Evolutionary conservation across 306 rosid species (phyloP).

Genomic region (Prunus mongolica): DNA sequence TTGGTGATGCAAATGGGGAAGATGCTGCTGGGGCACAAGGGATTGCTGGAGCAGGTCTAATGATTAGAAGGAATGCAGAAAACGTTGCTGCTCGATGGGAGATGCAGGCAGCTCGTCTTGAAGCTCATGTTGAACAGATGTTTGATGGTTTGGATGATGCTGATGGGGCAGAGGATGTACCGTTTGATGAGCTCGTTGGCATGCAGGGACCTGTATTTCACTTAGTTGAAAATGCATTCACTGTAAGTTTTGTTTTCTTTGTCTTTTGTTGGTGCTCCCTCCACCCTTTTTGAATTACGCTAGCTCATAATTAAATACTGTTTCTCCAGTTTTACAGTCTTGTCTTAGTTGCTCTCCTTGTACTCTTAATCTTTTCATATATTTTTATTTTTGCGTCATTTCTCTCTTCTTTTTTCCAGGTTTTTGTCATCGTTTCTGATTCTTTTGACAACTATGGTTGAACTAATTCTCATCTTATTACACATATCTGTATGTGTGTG

Average conservation of each 20-base stretch:
- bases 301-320: background rate
- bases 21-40: constrained; percentile 89
- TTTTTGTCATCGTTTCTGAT: background rate
- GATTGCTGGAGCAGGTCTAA: constrained; percentile 90
- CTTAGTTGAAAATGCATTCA: constrained; percentile 97
- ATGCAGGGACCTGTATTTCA: constrained; percentile 99
- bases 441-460: background rate
- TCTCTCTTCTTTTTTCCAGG: background rate
- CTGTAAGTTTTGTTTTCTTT: constrained; percentile 50
- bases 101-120: constrained; percentile 98
- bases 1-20: constrained; percentile 77
- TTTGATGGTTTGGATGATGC: constrained; percentile 98
- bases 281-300: background rate
- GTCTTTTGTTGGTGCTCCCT: background rate
- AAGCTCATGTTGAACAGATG: constrained; percentile 98
- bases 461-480: background rate
- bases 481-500: background rate
- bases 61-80: constrained; percentile 88
- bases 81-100: constrained; percentile 99
- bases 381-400: background rate
- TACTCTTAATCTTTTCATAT: background rate
- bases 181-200: constrained; percentile 99
- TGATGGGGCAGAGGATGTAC: constrained; percentile 99
- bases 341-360: background rate
- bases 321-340: background rate